Evolutionary conservation across 2,329 filamentous ascomycete species (phyloP), one percentile per base, ranked within the genome.

Genomic region (Pseudopithomyces maydicus): DNA sequence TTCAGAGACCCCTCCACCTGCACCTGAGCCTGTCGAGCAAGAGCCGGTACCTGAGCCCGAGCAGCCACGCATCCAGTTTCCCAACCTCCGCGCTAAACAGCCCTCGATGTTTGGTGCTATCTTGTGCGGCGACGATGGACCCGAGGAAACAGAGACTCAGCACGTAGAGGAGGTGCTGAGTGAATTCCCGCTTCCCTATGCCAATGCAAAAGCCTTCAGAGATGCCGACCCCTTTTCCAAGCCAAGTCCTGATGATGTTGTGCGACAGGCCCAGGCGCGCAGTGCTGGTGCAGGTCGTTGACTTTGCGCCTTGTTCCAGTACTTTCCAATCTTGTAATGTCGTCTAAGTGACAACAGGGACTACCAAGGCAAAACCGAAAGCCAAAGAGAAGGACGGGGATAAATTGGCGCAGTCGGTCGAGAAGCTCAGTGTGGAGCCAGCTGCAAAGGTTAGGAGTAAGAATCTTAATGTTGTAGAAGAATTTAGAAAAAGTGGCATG

Each of bases 241-340:
- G 74, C 93, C 94, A 54, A 97, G 93, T 78, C 93, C 93, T 65
- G 93, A 98, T 80, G 93, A 97, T 75, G 80, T 95, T 71, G 90
- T 97, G 69, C 83, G 92, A 61, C 87, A 88, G 75, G 94, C 93
- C 66, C 94, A 97, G 82, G 69, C 75, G 55, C 80, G 80, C 72
- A 76, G 79, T 71, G 68, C 73, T 65, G 70, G 68, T 55, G 68
- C 73, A 66, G 70, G 68, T 54, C 72, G 66, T 62, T 76, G 66
- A 73, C 57, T 60, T 42, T 38, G 38, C 38, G 38, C 38, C 45
- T 36, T 48, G n/a, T 29, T 19, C 12, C 36, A 15, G 33, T 32
- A 41, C n/a, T 7, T n/a, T 48, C 19, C 43, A 33, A 43, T 32
- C 45, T 19, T 33, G 20, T 11, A 43, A 57, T 54, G 50, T 54